These are phyloP conservation scores for Pichia sporocuriosa DNA, from an alignment of 805 yeast genomes.

Conservation along the genomic window DNA sequence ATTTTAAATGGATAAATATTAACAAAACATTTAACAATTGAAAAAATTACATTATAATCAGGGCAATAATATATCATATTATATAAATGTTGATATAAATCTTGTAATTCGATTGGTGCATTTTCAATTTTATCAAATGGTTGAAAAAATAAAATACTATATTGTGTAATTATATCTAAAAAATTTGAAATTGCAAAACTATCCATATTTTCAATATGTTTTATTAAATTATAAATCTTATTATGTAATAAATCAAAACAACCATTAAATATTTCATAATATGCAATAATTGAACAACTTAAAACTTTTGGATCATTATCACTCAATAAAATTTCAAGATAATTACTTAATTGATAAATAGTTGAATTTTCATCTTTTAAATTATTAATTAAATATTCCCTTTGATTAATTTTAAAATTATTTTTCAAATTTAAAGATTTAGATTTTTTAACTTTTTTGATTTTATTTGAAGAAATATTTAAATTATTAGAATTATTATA, in stretches of 20 bases:
- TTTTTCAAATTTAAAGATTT: too few species aligned
- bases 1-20: constrained; percentile 56
- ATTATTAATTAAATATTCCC: constrained; percentile 6
- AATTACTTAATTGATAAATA: constrained; percentile 43
- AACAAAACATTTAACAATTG: constrained; percentile 49
- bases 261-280: constrained; percentile 46
- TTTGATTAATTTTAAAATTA: background rate
- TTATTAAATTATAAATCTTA: constrained; percentile 43
- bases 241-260: constrained; percentile 65
- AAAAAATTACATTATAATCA: constrained; percentile 55
- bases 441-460: background rate
- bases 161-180: constrained; percentile 59
- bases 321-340: constrained; percentile 48
- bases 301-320: constrained; percentile 65
- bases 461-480: constrained; percentile 7
- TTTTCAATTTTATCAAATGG: constrained; percentile 1
- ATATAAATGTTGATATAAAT: constrained; percentile 42
- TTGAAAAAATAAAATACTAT: constrained; percentile 54
- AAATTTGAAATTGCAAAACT: constrained; percentile 62
- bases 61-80: constrained; percentile 41
- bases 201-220: constrained; percentile 47
- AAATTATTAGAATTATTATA: too few species aligned
- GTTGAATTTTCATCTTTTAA: constrained; percentile 30
- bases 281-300: constrained; percentile 57
- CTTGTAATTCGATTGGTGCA: constrained; percentile 40